Evolutionary conservation across 1,284 basidiomycete species (phyloP).

Genomic region (Sporisorium iseilematis-ciliati): DNA sequence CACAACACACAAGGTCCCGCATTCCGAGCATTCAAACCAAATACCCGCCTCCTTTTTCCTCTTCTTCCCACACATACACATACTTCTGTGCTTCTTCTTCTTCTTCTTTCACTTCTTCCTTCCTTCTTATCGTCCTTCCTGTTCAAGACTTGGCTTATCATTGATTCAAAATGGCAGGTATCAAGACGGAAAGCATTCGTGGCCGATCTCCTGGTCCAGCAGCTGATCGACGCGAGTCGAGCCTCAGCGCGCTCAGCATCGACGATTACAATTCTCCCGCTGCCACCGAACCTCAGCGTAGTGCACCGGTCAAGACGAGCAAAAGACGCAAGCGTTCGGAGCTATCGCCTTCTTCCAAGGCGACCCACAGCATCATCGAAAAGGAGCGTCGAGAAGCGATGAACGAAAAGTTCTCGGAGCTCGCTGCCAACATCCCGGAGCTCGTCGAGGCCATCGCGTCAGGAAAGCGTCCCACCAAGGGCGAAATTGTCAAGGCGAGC

Average conservation of each 20-base stretch:
- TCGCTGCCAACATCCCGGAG: conserved; percentile 47
- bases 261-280: conserved; percentile 20
- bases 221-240: conserved; percentile 35
- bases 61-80: not conserved
- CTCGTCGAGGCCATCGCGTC: conserved; percentile 40
- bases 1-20: too few species aligned
- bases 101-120: conserved; percentile 3
- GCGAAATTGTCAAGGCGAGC: conserved; percentile 55
- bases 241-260: conserved; percentile 19
- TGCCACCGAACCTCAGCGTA: not conserved
- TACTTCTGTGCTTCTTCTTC: not conserved
- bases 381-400: conserved; percentile 52
- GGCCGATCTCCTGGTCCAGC: conserved; percentile 46
- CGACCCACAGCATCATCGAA: conserved; percentile 52
- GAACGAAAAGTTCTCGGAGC: conserved; percentile 52
- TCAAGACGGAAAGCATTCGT: conserved; percentile 28
- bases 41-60: not conserved
- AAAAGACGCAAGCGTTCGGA: conserved; percentile 47
- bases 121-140: not conserved
- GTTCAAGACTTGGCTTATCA: not conserved
- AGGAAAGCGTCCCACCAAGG: conserved; percentile 49
- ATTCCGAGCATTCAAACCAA: too few species aligned
- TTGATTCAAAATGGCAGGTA: conserved; percentile 18
- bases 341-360: conserved; percentile 49
- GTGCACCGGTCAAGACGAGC: conserved; percentile 29